Base-by-base conservation (phyloP, 1,284 basidiomycete species). In the Fomitopsis schrenkii region DNA sequence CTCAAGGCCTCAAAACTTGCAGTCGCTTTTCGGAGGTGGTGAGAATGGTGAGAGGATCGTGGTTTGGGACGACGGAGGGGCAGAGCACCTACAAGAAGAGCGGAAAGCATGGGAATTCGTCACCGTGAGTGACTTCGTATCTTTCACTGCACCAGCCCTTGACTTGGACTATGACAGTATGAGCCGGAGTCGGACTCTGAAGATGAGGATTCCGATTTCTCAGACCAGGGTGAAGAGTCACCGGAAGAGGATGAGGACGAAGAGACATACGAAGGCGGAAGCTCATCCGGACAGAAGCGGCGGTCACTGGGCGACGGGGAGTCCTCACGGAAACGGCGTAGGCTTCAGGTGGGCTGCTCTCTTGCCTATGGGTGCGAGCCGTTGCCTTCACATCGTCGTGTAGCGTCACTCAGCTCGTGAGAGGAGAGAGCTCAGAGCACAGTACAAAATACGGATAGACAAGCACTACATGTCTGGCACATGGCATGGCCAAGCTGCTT, bases 1-100 rank as follows among this genome's bases (percentile, higher is more conserved):
- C 8, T 88, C 91, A 58, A 84, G 97, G 42, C 97, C 97, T 5
- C 90, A 93, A 75, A 95, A 97, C 75, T 80, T 99, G 70, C 83
- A 89, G 50, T 98, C 91, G 76, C 77, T 98, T 33, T 99, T 97
- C 73, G 87, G 88, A 7, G 83, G 83, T 35, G 87, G 86, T 14
- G 83, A 84, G 61, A 86, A 84, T 59, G 85, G 83, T 1, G 87
- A 93, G 62, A 79, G 88, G 45, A 84, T 95, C 45, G 76, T 93
- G 46, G 82, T 97, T 0, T 97, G 95, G 95, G 94, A 95, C 65
- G 95, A 98, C 70, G 94, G 93, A 7, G 86, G 85, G 33, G 87
- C 88, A 44, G 84, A 86, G 59, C 79, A 79, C 61, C 76, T 94
- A 63, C 75, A 79, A 48, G 83, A 88, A 55, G 85, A 90, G 68